A percentile compares a stretch with the other conserved stretches of the same genome.
Conservation (phyloP, 164 flowering plant species). For the Warburgia ugandensis region DNA sequence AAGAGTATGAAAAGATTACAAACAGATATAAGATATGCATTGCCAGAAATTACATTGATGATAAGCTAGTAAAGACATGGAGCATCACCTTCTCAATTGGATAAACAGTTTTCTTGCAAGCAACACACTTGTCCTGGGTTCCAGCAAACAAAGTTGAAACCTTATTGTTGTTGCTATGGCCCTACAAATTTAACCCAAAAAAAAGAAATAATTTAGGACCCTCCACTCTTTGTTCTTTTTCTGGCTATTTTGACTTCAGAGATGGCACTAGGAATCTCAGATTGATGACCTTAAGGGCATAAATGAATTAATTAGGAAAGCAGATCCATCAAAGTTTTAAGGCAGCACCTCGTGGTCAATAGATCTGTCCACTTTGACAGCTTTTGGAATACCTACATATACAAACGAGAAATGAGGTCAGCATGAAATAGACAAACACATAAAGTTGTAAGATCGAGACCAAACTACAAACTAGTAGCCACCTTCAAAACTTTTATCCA, state of each 20-base stretch:
- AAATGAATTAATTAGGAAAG: neutral
- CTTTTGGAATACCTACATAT: conserved; percentile 52
- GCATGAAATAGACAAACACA: neutral
- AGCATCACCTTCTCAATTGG: conserved; percentile 76
- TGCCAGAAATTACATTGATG: too few species aligned
- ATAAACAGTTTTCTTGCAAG: conserved; percentile 92
- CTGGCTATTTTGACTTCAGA: too few species aligned
- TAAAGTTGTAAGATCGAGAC: neutral
- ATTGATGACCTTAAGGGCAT: too few species aligned
- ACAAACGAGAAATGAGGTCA: neutral
- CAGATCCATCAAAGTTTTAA: neutral
- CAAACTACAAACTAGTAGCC: neutral
- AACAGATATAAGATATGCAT: too few species aligned
- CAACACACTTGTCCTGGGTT: conserved; percentile 87
- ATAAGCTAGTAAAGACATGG: too few species aligned
- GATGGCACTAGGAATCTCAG: too few species aligned
- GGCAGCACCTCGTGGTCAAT: conserved; percentile 44
- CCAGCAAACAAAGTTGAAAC: conserved; percentile 79
- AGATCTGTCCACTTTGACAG: conserved; percentile 45
- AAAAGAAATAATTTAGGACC: neutral
- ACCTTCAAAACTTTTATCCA: conserved; percentile 95
- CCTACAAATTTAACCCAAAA: conserved; percentile 23
- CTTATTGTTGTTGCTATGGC: conserved; percentile 40
- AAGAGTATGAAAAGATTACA: too few species aligned
- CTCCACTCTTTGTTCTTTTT: too few species aligned